Base-by-base conservation (phyloP, 352 stramenopile genomes). In the Pythium sp. region DNA sequence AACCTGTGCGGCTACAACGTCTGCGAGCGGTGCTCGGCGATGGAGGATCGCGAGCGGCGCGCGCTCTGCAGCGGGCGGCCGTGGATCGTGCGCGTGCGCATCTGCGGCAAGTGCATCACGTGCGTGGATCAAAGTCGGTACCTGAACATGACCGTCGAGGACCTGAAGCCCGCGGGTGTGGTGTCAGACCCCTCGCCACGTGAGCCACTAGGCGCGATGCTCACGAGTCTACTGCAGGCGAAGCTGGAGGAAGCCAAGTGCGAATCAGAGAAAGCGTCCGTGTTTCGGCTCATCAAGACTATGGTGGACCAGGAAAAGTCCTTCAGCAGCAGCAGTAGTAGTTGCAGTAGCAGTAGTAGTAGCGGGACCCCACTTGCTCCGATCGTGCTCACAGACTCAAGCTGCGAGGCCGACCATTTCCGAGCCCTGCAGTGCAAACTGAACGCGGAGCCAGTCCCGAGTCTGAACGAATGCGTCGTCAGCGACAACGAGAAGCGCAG, bases 401-500 rank as follows among this genome's bases (percentile, higher is more conserved):
- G 47, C n/a, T 22, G 20, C 11, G 47, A 54, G 47, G 20, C 47
- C 8, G 47, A 54, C 1, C 47, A 26, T 7, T 54, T 54, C 47
- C 18, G 9, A 26, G 47, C 12, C 7, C 47, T 54, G 15, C 18
- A 54, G 47, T 24, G 20, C 5, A 54, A 54, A 54, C 47, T 54
- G n/a, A 54, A 54, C 7, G 47, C 47, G 7, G 47, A 26, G 47
- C 47, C 47, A 54, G 47, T 26, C 1, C 47, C n/a, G 4, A 54
- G 47, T 28, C 47, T 54, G 20, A 12, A 18, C 5, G 47, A 54
- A 5, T 54, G 47, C 5, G 6, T 54, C 47, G 47, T 54, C 47
- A 54, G 47, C 20, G 20, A 54, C 47, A 54, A 54, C n/a, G 47
- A 54, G 47, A 54, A 54, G 47, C 47, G 47, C 47, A 54, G 47